Evolutionary conservation across 805 yeast species (phyloP), one percentile per base, ranked within the genome.

Genomic region (Cyberlindnera lachancei): DNA sequence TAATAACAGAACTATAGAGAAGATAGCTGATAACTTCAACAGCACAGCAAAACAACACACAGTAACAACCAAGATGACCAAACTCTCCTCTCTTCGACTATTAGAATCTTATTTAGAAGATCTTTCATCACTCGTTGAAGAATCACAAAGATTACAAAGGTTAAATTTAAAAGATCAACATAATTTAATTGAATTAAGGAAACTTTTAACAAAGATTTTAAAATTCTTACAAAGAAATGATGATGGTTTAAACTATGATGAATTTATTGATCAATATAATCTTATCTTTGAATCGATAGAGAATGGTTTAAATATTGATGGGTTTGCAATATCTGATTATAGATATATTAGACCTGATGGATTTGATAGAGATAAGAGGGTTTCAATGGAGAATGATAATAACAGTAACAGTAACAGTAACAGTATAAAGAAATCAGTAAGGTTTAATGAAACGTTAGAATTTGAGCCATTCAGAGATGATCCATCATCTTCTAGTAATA

Each of bases 81-180:
- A 38, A 18, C 34, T 49, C 15, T 37, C 50, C 5, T 38, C 46
- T 2, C 28, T 51, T 16, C 38, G 51, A 10, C 44, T 51, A 3
- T 20, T 51, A 26, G 55, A 51, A 37, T 49, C 54, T 0, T 48
- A 51, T 22, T 13, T 51, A 9, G 55, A 51, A 19, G 55, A 51
- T 29, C 27, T 51, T 14, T 37, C 35, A n/a, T 36, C 42, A 1
- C 34, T 40, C 5, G 31, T 43, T 4, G 55, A 49, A 16, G 55
- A 51, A 20, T 35, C 47, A 3, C 30, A 39, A 15, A 35, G 53
- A 27, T 29, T 49, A 3, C 30, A 31, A n/a, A 34, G 30, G 17
- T 15, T 48, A 15, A 45, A 37, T 2, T 35, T 34, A 3, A 35
- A 37, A 1, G 35, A 41, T 1, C 42, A 45, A 11, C 47, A 41